phyloP scores from a whole-genome alignment of 2,329 filamentous ascomycete species.

The Ceratocystis albifundus region DNA sequence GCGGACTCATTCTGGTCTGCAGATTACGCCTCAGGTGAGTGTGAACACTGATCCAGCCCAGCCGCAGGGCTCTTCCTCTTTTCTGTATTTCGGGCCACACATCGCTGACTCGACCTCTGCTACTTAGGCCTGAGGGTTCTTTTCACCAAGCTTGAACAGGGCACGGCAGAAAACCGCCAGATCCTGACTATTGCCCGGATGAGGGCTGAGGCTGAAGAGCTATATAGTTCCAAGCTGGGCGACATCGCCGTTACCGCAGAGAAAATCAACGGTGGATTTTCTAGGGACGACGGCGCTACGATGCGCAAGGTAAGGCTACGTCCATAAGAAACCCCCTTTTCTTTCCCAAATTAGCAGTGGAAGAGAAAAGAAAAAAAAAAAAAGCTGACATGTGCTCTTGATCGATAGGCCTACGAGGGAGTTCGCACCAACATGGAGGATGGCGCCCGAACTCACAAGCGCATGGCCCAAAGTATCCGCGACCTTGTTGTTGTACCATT shows the following conservation, averaged over 20 bases:
- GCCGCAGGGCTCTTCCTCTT: not conserved
- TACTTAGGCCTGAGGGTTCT: slow-evolving; percentile 68
- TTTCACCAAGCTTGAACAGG: slow-evolving; percentile 93
- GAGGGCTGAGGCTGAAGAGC: slow-evolving; percentile 90
- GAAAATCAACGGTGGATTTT: slow-evolving; percentile 72
- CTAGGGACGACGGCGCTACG: slow-evolving; percentile 86
- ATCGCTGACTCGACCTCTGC: not conserved
- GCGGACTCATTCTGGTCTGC: slow-evolving; percentile 95
- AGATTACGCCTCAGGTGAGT: slow-evolving; percentile 84
- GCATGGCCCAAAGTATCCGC: slow-evolving; percentile 91
- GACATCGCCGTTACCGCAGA: slow-evolving; percentile 76
- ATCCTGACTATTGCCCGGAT: slow-evolving; percentile 81
- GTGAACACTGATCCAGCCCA: slow-evolving; percentile 12
- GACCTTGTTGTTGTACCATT: slow-evolving; percentile 93
- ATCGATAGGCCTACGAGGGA: slow-evolving; percentile 72
- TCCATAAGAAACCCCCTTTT: not conserved
- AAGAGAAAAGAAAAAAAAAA: not conserved
- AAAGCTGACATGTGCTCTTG: not conserved
- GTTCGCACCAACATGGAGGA: slow-evolving; percentile 87
- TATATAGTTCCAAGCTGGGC: slow-evolving; percentile 67
- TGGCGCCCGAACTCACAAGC: slow-evolving; percentile 77
- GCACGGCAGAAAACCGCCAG: slow-evolving; percentile 89
- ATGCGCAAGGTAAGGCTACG: slow-evolving; percentile 66
- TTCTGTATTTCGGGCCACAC: not conserved
- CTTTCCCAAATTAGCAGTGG: not conserved